These are phyloP conservation scores for Luvunga scandens DNA, from an alignment of 345 rosid species.

Conservation along the genomic window DNA sequence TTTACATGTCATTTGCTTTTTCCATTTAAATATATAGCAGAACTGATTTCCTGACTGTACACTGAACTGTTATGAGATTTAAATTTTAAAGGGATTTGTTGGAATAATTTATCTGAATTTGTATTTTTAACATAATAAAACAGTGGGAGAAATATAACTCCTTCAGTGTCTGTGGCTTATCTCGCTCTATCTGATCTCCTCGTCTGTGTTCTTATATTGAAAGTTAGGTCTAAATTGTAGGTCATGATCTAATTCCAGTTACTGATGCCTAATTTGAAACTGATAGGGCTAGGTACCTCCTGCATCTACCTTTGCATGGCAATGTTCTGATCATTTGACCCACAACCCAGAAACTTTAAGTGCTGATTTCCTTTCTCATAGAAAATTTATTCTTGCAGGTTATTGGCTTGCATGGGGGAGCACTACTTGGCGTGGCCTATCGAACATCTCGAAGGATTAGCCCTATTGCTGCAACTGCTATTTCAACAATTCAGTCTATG, in stretches of 20 bases:
- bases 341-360: not conserved
- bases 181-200: not conserved
- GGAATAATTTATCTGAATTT: not conserved
- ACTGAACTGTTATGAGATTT: not conserved
- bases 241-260: not conserved
- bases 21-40: not conserved
- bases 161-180: not conserved
- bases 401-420: slow-evolving; percentile 94
- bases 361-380: slow-evolving; percentile 10
- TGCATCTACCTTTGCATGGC: not conserved
- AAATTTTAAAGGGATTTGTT: not conserved
- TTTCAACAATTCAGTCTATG: slow-evolving; percentile 94
- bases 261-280: not conserved
- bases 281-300: not conserved
- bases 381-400: slow-evolving; percentile 48
- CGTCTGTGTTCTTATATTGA: not conserved
- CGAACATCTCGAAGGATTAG: slow-evolving; percentile 87
- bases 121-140: not conserved
- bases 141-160: not conserved
- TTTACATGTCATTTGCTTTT: not conserved
- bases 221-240: not conserved
- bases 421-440: slow-evolving; percentile 93
- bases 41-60: not conserved
- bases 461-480: slow-evolving; percentile 89
- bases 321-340: not conserved